Percentiles rank a stretch among this genome's conserved stretches.
Evolutionary conservation across 164 flowering plant species (phyloP).

Genomic region (Kingdonia uniflora): DNA sequence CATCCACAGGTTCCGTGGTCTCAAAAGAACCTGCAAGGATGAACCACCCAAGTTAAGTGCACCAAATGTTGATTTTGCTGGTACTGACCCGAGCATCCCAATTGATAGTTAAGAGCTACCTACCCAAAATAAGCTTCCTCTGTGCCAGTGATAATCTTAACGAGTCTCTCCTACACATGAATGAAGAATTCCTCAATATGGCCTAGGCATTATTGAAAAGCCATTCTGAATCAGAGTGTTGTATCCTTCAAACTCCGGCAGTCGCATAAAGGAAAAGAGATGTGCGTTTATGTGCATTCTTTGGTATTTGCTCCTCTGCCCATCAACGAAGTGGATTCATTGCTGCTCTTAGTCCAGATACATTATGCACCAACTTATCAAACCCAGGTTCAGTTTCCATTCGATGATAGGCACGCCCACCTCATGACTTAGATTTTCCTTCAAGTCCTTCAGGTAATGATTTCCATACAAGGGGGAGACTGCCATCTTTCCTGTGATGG

Average conservation of each 20-base stretch:
- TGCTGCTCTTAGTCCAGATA: conserved; percentile 59
- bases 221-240: conserved; percentile 70
- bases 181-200: conserved; percentile 55
- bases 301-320: conserved; percentile 97
- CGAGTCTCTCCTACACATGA: conserved; percentile 64
- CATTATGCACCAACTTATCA: conserved; percentile 72
- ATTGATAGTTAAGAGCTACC: conserved; percentile 86
- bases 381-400: conserved; percentile 99
- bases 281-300: conserved; percentile 57
- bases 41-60: conserved; percentile 98
- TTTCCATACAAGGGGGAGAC: conserved; percentile 49
- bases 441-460: conserved; percentile 44
- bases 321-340: conserved; percentile 75
- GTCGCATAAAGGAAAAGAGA: conserved; percentile 87
- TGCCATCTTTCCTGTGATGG: conserved; percentile 26
- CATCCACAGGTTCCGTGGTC: conserved; percentile 29
- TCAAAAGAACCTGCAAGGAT: conserved; percentile 95
- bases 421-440: conserved; percentile 33
- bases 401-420: conserved; percentile 82
- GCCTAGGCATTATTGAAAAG: conserved; percentile 74
- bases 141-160: conserved; percentile 67
- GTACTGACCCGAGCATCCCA: conserved; percentile 49
- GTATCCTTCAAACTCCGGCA: conserved; percentile 89
- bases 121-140: conserved; percentile 99
- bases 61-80: conserved; percentile 65